phyloP scores from a whole-genome alignment of 23 red algal genomes.

The Chondrus crispus region DNA sequence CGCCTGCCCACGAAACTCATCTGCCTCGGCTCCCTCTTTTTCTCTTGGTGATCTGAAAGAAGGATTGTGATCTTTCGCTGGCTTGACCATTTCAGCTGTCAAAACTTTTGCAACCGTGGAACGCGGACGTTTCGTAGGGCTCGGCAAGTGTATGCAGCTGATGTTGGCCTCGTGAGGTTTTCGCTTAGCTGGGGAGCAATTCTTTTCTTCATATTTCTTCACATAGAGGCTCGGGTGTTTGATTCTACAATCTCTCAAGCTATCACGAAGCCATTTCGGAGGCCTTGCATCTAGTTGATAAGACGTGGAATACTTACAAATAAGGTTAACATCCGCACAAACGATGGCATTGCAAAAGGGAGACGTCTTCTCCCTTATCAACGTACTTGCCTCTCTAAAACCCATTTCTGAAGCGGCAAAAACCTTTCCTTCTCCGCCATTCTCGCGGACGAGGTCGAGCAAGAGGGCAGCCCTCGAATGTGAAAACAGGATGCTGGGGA shows the following conservation, averaged over 20 bases:
- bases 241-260: slow-evolving; percentile 20
- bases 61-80: background rate
- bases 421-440: slow-evolving; percentile 12
- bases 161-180: background rate
- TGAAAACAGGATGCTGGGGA: slow-evolving; percentile 46
- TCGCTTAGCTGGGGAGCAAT: background rate
- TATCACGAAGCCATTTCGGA: slow-evolving; percentile 33
- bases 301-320: slow-evolving; percentile 8
- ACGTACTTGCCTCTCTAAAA: background rate
- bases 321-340: slow-evolving; percentile 14
- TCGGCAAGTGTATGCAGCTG: background rate
- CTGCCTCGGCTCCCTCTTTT: background rate
- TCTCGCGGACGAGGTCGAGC: background rate
- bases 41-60: background rate
- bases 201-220: background rate
- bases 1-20: background rate
- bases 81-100: background rate
- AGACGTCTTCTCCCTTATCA: background rate
- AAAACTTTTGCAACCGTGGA: background rate
- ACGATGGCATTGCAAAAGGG: background rate
- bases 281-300: slow-evolving; percentile 1
- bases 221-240: slow-evolving; percentile 20
- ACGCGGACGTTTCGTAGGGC: background rate
- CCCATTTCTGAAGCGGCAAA: background rate
- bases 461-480: background rate